Percentiles rank a stretch among this genome's conserved stretches.
These are phyloP conservation scores for Mariannaea sp. DNA, from an alignment of 2,329 filamentous ascomycete genomes.

Conservation along the genomic window DNA sequence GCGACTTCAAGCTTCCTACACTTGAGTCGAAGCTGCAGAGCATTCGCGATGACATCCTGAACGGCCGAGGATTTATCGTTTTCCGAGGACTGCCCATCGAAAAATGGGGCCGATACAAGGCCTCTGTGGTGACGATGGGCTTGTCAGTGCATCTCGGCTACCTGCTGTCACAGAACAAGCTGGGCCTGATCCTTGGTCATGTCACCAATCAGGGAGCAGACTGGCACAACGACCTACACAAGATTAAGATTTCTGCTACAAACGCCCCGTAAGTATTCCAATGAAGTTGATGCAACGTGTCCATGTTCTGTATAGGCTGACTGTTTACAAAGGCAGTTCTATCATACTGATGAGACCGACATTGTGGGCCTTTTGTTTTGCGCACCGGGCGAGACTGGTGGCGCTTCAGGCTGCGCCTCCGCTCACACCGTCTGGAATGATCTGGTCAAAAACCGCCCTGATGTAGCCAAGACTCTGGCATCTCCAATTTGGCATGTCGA, in stretches of 20 bases:
- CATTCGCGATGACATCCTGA: slow-evolving; percentile 53
- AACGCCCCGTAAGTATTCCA: not conserved
- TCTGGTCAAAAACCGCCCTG: slow-evolving; percentile 75
- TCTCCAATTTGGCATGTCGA: slow-evolving; percentile 90
- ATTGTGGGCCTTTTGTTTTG: slow-evolving; percentile 84
- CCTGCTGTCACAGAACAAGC: slow-evolving; percentile 81
- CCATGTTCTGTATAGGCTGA: not conserved
- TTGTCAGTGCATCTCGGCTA: slow-evolving; percentile 82
- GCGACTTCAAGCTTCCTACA: not conserved
- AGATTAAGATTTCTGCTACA: slow-evolving; percentile 70
- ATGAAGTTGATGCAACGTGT: not conserved
- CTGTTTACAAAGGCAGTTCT: slow-evolving; percentile 33
- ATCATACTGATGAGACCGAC: slow-evolving; percentile 79
- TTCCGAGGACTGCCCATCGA: slow-evolving; percentile 82
- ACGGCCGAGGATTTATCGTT: slow-evolving; percentile 88
- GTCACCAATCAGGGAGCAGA: slow-evolving; percentile 70
- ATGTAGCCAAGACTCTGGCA: slow-evolving; percentile 75
- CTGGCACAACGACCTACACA: slow-evolving; percentile 70
- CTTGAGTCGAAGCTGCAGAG: not conserved
- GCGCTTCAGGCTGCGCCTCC: slow-evolving; percentile 80
- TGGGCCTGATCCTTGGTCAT: slow-evolving; percentile 82
- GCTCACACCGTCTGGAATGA: slow-evolving; percentile 82
- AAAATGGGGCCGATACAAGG: slow-evolving; percentile 77
- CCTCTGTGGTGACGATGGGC: slow-evolving; percentile 83
- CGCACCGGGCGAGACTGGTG: slow-evolving; percentile 75